Evolutionary conservation across 129 eudicot genomes (phyloP), one percentile per base, ranked within the genome.

Genomic region (Artemisia argyi): DNA sequence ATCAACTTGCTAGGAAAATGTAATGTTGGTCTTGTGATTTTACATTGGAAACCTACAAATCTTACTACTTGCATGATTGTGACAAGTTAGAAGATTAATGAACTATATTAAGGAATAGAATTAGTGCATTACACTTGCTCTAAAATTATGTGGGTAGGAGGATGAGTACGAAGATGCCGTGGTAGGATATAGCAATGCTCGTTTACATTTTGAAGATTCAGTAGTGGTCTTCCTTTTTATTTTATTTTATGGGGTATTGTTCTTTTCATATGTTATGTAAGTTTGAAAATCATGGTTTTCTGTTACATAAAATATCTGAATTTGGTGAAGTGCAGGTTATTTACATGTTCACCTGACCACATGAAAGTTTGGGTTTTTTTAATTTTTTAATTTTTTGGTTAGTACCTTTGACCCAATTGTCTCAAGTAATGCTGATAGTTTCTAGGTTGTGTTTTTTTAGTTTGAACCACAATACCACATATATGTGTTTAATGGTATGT

Each of bases 331-430:
- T 60, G 26, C 44, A 24, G 16, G 39, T 58, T 20, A 20, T 18
- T 60, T 24, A 22, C 39, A 60, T 60, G 20, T 15, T 65, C 54
- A 65, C 59, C 18, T 65, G 56, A 35, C 26, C 64, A 53, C 57
- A 65, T 74, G 42, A 65, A 65, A 74, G 78, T 74, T 53, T 14
- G 53, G 7, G 52, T 73, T 18, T 73, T 47, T 55, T 64, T 47
- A 51, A n/a, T n/a, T 17, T 61, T 3, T 15, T 4, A 13, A 18
- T 48, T 60, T 7, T 59, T 18, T 35, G 28, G 35, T 68, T 63
- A 9, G 50, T 61, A 28, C 51, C 20, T 75, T 59, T 76, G 63
- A 69, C 69, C 70, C 49, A 30, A 17, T 57, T 30, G 10, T 62
- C 10, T 39, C 44, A 39, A 39, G 10, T 39, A 39, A 39, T 39